These are phyloP conservation scores for Pneumocystis canis DNA, from an alignment of 1,139 yeast genomes.

Conservation along the genomic window DNA sequence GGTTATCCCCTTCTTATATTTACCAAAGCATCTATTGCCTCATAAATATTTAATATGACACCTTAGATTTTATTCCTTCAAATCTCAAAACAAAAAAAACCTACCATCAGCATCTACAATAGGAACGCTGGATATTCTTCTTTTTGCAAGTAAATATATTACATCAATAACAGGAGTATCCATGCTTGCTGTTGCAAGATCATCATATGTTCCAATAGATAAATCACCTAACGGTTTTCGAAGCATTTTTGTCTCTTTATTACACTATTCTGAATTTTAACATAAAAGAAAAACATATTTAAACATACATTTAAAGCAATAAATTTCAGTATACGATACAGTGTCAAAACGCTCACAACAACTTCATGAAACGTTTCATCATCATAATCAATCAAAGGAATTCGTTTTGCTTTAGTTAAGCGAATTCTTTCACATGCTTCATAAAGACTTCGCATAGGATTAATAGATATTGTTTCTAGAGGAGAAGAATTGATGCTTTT, in stretches of 20 bases:
- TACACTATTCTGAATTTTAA: slow-evolving; percentile 33
- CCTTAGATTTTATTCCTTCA: slow-evolving; percentile 2
- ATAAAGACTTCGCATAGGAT: slow-evolving; percentile 78
- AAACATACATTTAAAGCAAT: slow-evolving; percentile 56
- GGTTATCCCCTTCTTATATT: background rate
- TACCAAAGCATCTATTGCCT: slow-evolving; percentile 75
- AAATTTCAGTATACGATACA: slow-evolving; percentile 87
- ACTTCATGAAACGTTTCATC: slow-evolving; percentile 86
- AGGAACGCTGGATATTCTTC: slow-evolving; percentile 82
- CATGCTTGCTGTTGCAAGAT: slow-evolving; percentile 72
- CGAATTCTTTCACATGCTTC: slow-evolving; percentile 93
- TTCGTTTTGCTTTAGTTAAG: slow-evolving; percentile 77
- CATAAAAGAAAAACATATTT: background rate
- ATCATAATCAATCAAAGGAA: slow-evolving; percentile 87
- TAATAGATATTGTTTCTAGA: slow-evolving; percentile 74
- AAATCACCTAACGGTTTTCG: slow-evolving; percentile 61
- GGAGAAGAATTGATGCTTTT: slow-evolving; percentile 78
- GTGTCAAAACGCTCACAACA: slow-evolving; percentile 76
- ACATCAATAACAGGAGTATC: slow-evolving; percentile 89
- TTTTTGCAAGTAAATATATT: slow-evolving; percentile 62
- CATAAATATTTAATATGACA: slow-evolving; percentile 75
- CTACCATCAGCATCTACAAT: slow-evolving; percentile 60
- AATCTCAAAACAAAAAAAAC: slow-evolving; percentile 1
- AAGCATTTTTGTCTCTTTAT: slow-evolving; percentile 67
- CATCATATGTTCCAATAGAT: slow-evolving; percentile 38